Evolutionary conservation across 2,329 filamentous ascomycete genomes (phyloP).

Genomic region (Akanthomyces lecanii): DNA sequence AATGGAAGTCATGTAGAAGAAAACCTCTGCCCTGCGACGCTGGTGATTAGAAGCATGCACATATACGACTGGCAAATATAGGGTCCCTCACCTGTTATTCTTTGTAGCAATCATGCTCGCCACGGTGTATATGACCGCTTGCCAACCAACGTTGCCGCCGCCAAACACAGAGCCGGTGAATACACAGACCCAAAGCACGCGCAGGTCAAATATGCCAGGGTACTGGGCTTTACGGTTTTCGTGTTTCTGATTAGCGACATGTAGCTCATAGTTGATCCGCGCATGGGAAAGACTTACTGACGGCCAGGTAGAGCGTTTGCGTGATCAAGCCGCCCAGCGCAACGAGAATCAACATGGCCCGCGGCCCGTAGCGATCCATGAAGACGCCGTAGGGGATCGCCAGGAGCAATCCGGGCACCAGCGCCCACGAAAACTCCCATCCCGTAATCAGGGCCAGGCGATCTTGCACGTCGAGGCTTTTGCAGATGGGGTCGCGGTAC

Average conservation of each 20-base stretch:
- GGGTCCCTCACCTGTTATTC: background rate
- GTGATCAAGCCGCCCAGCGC: background rate
- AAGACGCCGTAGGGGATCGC: slow-evolving; percentile 12
- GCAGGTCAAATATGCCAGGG: background rate
- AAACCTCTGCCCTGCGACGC: slow-evolving; percentile 1
- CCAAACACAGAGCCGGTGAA: slow-evolving; percentile 4
- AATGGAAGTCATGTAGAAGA: slow-evolving; percentile 7
- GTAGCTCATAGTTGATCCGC: too few relatives aligned
- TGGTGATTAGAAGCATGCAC: background rate
- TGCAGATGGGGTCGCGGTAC: slow-evolving; percentile 9
- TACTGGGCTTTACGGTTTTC: background rate
- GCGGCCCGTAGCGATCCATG: slow-evolving; percentile 2
- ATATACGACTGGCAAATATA: background rate
- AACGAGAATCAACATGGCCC: background rate
- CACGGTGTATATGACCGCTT: slow-evolving; percentile 1
- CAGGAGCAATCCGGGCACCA: slow-evolving; percentile 1
- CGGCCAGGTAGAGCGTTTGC: background rate
- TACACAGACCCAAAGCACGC: background rate
- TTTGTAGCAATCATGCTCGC: slow-evolving; percentile 6
- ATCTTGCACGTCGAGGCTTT: slow-evolving; percentile 8
- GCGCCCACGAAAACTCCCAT: background rate
- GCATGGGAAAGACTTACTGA: background rate
- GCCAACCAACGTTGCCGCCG: slow-evolving; percentile 5
- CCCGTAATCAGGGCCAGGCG: slow-evolving; percentile 8
- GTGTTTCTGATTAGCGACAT: background rate